Evolutionary conservation across 371 early-diverging fungal species (phyloP).

Genomic region (Apophysomyces ossiformis): DNA sequence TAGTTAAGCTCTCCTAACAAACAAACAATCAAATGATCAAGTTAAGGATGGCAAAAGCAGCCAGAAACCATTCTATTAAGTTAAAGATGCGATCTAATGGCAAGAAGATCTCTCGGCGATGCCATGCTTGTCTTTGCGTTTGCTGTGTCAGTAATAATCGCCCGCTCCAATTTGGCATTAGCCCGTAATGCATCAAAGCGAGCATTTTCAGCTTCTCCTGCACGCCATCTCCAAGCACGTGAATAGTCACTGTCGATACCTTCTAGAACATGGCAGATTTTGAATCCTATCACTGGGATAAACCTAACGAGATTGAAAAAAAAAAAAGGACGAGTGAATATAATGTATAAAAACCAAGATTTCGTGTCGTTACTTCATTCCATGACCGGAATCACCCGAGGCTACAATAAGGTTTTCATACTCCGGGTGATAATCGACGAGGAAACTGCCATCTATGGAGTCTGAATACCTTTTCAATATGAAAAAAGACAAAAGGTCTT

Average conservation of each 20-base stretch:
- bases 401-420: conserved; percentile 47
- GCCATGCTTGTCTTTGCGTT: background rate
- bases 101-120: background rate
- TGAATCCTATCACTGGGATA: conserved; percentile 35
- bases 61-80: background rate
- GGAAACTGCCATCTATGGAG: conserved; percentile 49
- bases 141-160: background rate
- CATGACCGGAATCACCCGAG: conserved; percentile 56
- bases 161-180: background rate
- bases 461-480: conserved; percentile 41
- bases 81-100: background rate
- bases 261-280: conserved; percentile 36
- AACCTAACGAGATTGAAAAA: conserved; percentile 20
- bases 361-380: conserved; percentile 43
- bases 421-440: conserved; percentile 48
- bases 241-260: conserved; percentile 30
- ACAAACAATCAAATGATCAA: background rate
- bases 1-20: too few relatives aligned
- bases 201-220: background rate
- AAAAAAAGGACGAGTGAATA: background rate
- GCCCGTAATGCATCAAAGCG: background rate
- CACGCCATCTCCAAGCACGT: conserved; percentile 36
- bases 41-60: too few relatives aligned
- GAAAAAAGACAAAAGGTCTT: background rate
- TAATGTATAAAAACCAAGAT: background rate